Percentiles rank a stretch among this genome's conserved stretches.
Conservation (phyloP, 495 filamentous ascomycete species). For the Mytilinidion resinicola region DNA sequence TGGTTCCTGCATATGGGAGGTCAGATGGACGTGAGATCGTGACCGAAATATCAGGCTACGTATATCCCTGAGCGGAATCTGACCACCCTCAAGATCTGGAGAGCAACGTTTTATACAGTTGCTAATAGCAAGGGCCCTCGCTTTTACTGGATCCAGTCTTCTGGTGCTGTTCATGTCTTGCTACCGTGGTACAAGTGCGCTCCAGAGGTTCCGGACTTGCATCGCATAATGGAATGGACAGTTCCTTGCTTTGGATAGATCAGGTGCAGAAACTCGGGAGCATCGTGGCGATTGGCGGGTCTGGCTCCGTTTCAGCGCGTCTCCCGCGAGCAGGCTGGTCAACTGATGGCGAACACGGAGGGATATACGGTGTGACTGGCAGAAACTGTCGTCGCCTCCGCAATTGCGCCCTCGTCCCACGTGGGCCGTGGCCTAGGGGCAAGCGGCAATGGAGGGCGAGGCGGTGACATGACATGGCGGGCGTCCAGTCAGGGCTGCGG, state of each 20-base stretch:
- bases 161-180: no score
- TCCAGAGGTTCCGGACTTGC: no score
- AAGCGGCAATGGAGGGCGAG: not conserved
- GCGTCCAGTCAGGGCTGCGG: not conserved
- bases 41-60: no score
- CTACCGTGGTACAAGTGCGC: no score
- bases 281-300: not conserved
- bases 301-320: not conserved
- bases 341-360: constrained; percentile 5
- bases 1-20: no score
- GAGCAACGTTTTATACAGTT: no score
- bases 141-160: no score
- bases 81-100: no score
- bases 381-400: constrained; percentile 16
- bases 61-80: no score
- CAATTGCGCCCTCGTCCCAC: constrained; percentile 23
- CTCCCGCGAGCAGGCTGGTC: constrained; percentile 1
- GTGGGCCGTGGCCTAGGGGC: constrained; percentile 6
- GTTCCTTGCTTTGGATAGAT: not conserved
- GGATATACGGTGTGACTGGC: constrained; percentile 10
- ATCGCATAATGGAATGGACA: no score
- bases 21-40: no score
- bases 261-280: not conserved
- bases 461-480: constrained; percentile 12
- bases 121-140: no score